Percentiles rank a stretch among this genome's conserved stretches.
Evolutionary conservation across 2,329 filamentous ascomycete species (phyloP).

Genomic region (Ceratocystis eucalypticola): DNA sequence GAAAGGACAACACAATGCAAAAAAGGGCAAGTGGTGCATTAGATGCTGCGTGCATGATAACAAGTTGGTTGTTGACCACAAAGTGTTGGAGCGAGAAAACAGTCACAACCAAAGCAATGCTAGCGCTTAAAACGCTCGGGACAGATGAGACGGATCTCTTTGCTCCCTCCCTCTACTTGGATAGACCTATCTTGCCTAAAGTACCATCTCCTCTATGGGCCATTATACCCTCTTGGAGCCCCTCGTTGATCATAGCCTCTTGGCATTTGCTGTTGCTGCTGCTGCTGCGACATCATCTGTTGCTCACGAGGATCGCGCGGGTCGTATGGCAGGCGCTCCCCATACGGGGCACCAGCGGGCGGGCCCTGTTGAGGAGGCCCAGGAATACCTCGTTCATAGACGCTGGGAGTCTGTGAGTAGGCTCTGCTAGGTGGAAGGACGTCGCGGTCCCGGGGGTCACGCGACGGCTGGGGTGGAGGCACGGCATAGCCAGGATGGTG

Average conservation of each 20-base stretch:
- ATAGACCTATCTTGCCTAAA: no score
- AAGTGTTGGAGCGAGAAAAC: no score
- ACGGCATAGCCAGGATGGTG: slow-evolving; percentile 8
- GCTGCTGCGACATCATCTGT: slow-evolving; percentile 22
- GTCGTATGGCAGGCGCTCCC: slow-evolving; percentile 28
- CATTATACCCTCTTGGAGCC: slow-evolving; percentile 25
- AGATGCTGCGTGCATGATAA: no score
- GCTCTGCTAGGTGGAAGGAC: slow-evolving; percentile 19
- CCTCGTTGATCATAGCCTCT: slow-evolving; percentile 29
- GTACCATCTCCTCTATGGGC: background rate
- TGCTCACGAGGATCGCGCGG: slow-evolving; percentile 22
- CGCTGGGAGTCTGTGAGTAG: slow-evolving; percentile 21
- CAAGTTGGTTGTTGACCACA: no score
- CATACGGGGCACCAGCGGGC: slow-evolving; percentile 29
- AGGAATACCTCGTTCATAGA: slow-evolving; percentile 26
- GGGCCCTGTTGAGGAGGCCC: slow-evolving; percentile 24
- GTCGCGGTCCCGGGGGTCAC: slow-evolving; percentile 18
- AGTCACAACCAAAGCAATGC: no score
- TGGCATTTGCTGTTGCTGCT: slow-evolving; percentile 21
- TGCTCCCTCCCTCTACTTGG: no score
- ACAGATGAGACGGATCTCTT: no score
- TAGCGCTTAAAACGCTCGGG: no score
- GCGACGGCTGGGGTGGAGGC: background rate
- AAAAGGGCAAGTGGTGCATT: no score
- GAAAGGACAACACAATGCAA: no score